Evolutionary conservation across 208 protist species (phyloP).

Genomic region (Vickermania spadyakhi): DNA sequence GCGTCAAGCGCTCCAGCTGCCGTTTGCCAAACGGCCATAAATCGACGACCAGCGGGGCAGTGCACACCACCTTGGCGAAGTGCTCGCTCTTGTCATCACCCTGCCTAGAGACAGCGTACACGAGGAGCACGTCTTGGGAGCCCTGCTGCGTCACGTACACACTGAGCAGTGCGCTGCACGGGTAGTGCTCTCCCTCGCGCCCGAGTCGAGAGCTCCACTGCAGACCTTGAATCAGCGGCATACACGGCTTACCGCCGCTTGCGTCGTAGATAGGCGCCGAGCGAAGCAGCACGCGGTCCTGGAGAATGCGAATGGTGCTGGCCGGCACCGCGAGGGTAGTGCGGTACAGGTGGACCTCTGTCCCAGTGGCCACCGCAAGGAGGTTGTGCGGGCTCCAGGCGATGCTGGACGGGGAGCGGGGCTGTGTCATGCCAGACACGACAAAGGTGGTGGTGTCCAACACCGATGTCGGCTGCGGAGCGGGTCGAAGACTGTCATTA

Average conservation of each 20-base stretch:
- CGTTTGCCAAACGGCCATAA: too few species aligned
- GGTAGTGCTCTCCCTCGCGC: background rate
- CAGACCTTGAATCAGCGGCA: conserved; percentile 21
- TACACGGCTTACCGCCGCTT: too few species aligned
- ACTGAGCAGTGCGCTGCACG: background rate
- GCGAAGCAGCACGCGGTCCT: conserved; percentile 21
- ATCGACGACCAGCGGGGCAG: too few species aligned
- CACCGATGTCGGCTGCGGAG: background rate
- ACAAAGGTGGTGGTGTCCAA: background rate
- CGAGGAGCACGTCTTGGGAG: background rate
- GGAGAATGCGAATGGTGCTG: conserved; percentile 14
- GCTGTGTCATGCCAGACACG: background rate
- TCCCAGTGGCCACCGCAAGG: conserved; percentile 50
- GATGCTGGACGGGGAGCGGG: conserved; percentile 8
- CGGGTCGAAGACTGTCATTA: too few species aligned
- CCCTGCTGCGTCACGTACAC: background rate
- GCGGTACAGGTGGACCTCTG: conserved; percentile 46
- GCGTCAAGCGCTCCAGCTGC: too few species aligned
- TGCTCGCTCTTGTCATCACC: too few species aligned
- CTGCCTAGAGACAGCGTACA: background rate
- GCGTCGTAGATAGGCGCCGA: too few species aligned
- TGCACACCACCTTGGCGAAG: too few species aligned
- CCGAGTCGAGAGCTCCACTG: conserved; percentile 43
- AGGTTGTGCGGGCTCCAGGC: conserved; percentile 79
- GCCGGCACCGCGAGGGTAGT: conserved; percentile 22